phyloP scores from a whole-genome alignment of 768 basidiomycete species.

The Bullera alba region DNA sequence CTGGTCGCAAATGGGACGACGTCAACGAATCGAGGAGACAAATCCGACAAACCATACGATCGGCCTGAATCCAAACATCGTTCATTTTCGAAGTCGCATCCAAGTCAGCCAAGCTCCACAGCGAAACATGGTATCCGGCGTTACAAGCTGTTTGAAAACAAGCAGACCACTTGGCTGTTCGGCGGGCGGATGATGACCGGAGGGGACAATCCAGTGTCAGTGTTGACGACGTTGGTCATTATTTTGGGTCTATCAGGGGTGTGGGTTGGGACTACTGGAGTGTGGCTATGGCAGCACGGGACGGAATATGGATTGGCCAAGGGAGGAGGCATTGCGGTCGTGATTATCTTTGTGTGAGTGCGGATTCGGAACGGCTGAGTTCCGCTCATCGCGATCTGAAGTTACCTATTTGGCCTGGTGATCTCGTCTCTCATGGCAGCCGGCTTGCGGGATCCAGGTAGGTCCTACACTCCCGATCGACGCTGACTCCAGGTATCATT shows the following conservation, averaged over 20 bases:
- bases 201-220: conserved; percentile 78
- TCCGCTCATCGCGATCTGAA: no score
- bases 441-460: conserved; percentile 33
- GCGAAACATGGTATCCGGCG: no score
- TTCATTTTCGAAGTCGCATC: neutral
- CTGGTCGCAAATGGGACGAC: no score
- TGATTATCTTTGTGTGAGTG: conserved; percentile 52
- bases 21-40: no score
- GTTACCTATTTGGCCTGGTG: conserved; percentile 30
- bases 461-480: conserved; percentile 6
- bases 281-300: conserved; percentile 79
- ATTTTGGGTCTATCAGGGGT: conserved; percentile 63
- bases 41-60: neutral
- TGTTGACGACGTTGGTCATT: conserved; percentile 59
- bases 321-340: conserved; percentile 49
- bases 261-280: conserved; percentile 82
- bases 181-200: conserved; percentile 69
- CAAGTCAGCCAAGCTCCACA: conserved; percentile 1
- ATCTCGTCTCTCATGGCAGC: conserved; percentile 28
- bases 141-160: conserved; percentile 29
- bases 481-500: conserved; percentile 79
- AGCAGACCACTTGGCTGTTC: conserved; percentile 56
- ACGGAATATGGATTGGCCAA: conserved; percentile 56
- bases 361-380: conserved; percentile 4
- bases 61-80: neutral